Evolutionary conservation across 306 rosid genomes (phyloP).

Genomic region (Cucumis cinereus): DNA sequence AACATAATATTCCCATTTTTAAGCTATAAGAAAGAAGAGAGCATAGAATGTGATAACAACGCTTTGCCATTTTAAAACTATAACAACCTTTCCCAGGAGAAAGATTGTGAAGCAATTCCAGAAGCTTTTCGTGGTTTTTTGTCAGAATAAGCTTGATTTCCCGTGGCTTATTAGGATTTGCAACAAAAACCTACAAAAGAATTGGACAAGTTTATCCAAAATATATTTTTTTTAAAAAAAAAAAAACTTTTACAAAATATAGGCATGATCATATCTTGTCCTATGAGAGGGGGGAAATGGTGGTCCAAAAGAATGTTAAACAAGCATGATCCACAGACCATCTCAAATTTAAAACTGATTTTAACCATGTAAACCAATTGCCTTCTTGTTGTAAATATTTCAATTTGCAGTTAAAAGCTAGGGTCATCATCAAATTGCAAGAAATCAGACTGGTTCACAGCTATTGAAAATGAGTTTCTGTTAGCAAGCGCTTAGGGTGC

Average conservation of each 20-base stretch:
- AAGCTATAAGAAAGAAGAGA: not conserved
- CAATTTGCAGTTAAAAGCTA: not conserved
- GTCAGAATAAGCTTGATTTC: constrained; percentile 66
- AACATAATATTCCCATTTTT: not conserved
- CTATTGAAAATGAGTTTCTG: not conserved
- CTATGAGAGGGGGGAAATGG: not conserved
- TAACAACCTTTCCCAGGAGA: constrained; percentile 67
- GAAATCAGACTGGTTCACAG: not conserved
- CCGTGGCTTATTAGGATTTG: constrained; percentile 78
- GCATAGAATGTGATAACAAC: not conserved
- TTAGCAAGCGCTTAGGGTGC: not conserved
- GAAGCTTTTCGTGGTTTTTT: constrained; percentile 68
- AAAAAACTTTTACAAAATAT: too few relatives aligned
- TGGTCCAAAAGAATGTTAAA: not conserved
- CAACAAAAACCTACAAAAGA: constrained; percentile 66
- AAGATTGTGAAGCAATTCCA: constrained; percentile 60
- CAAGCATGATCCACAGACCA: not conserved
- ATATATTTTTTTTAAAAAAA: too few relatives aligned
- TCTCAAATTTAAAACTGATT: not conserved
- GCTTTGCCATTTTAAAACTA: not conserved
- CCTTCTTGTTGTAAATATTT: not conserved
- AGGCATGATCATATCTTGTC: not conserved
- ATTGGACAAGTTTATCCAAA: not conserved
- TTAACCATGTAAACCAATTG: not conserved
- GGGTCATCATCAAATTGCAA: not conserved